Conservation (phyloP, 164 flowering plant genomes). For the Vitis rupestris region DNA sequence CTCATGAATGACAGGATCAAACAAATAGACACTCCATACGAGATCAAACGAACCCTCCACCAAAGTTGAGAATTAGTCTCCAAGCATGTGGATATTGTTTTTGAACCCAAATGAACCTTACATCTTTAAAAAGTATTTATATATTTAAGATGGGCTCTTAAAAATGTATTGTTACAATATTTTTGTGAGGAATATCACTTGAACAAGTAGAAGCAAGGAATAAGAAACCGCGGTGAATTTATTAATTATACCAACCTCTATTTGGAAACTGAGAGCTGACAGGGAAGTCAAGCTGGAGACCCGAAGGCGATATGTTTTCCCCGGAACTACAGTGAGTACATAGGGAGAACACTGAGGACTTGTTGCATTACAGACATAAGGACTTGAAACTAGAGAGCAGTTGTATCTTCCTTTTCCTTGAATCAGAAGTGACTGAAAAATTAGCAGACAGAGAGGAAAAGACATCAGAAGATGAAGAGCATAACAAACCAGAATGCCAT, state of each 20-base stretch:
- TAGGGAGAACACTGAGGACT: constrained; percentile 66
- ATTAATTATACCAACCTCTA: constrained; percentile 46
- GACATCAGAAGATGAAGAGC: neutral
- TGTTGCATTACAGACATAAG: constrained; percentile 49
- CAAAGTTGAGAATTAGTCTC: too few species aligned
- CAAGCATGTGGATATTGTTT: too few species aligned
- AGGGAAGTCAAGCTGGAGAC: constrained; percentile 68
- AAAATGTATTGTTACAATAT: too few species aligned
- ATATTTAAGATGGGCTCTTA: neutral
- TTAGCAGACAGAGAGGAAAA: neutral
- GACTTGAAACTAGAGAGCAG: constrained; percentile 42
- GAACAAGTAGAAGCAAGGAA: neutral
- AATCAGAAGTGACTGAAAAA: constrained; percentile 75
- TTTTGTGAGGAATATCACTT: too few species aligned
- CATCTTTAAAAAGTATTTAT: neutral
- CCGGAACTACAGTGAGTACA: constrained; percentile 59
- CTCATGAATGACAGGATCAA: too few species aligned
- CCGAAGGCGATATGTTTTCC: constrained; percentile 75
- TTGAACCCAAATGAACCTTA: too few species aligned
- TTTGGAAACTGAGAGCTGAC: constrained; percentile 75
- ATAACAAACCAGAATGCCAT: neutral
- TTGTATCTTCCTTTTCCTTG: constrained; percentile 80
- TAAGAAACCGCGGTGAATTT: too few species aligned
- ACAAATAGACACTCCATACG: too few species aligned
- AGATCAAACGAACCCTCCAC: too few species aligned